Percentiles rank a stretch among this genome's conserved stretches.
Evolutionary conservation across 2,329 filamentous ascomycete genomes (phyloP).

Genomic region (Clonostachys sp.): DNA sequence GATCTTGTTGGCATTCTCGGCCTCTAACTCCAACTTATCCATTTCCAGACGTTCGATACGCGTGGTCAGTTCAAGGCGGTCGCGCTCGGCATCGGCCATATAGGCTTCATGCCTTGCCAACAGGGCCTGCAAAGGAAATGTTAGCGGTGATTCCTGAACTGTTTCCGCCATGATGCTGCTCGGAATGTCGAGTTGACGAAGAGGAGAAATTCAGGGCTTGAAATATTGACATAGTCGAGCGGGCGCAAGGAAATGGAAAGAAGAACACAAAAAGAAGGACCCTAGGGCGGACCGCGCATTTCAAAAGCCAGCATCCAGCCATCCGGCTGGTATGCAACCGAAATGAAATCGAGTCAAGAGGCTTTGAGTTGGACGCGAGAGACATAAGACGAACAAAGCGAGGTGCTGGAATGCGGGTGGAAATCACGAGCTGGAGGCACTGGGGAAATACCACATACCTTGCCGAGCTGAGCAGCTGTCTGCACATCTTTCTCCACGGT

Average conservation of each 20-base stretch:
- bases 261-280: too few relatives aligned
- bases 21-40: slow-evolving; percentile 70
- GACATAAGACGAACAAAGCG: too few relatives aligned
- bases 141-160: slow-evolving; percentile 54
- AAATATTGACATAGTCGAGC: too few relatives aligned
- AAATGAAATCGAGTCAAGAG: too few relatives aligned
- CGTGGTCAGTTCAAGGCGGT: slow-evolving; percentile 66
- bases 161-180: background rate
- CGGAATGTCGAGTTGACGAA: slow-evolving; percentile 1
- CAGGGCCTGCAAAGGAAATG: slow-evolving; percentile 74
- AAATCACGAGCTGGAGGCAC: background rate
- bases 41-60: slow-evolving; percentile 74
- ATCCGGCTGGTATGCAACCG: too few relatives aligned
- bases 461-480: slow-evolving; percentile 80
- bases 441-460: slow-evolving; percentile 60
- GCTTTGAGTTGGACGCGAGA: too few relatives aligned
- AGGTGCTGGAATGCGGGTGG: background rate
- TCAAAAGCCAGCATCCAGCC: too few relatives aligned
- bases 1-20: slow-evolving; percentile 70
- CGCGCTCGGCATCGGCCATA: slow-evolving; percentile 85
- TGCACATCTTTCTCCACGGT: slow-evolving; percentile 84
- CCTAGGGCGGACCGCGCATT: too few relatives aligned
- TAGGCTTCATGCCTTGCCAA: slow-evolving; percentile 90
- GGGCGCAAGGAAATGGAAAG: too few relatives aligned
- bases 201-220: too few relatives aligned